A percentile compares a stretch with the other conserved stretches of the same genome.
Evolutionary conservation across 1,284 basidiomycete species (phyloP).

Genomic region (Tetrapyrgos nigripes): DNA sequence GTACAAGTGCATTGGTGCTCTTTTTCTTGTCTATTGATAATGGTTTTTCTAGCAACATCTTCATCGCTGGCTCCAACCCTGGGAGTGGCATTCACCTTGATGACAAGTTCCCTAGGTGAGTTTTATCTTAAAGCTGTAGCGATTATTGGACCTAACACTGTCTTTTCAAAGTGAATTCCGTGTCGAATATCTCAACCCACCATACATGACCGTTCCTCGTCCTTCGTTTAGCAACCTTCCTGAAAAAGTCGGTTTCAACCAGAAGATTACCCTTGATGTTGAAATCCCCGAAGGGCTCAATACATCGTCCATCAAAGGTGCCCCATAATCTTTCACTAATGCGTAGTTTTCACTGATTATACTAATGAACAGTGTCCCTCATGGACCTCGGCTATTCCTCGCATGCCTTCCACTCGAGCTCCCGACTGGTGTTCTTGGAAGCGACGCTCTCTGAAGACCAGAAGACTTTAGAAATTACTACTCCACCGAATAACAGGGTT

Average conservation of each 20-base stretch:
- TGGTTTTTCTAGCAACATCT: constrained; percentile 42
- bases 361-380: constrained; percentile 45
- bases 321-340: too few relatives aligned
- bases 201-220: constrained; percentile 45
- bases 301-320: too few relatives aligned
- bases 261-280: constrained; percentile 40
- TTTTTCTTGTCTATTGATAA: background rate
- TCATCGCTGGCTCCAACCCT: constrained; percentile 58
- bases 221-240: constrained; percentile 44
- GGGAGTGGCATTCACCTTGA: constrained; percentile 27
- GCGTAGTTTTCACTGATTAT: too few relatives aligned
- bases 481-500: constrained; percentile 51
- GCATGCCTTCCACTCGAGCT: constrained; percentile 52
- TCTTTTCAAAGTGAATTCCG: constrained; percentile 46
- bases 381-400: constrained; percentile 58
- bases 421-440: constrained; percentile 53
- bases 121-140: too few relatives aligned
- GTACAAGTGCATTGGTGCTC: background rate
- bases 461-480: constrained; percentile 46
- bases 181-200: constrained; percentile 54
- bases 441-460: constrained; percentile 39
- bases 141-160: background rate
- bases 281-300: constrained; percentile 35
- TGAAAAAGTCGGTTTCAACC: constrained; percentile 44
- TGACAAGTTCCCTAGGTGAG: constrained; percentile 37